Evolutionary conservation across 139 green algal genomes (phyloP).

Genomic region (Chlamydomonas sp.): DNA sequence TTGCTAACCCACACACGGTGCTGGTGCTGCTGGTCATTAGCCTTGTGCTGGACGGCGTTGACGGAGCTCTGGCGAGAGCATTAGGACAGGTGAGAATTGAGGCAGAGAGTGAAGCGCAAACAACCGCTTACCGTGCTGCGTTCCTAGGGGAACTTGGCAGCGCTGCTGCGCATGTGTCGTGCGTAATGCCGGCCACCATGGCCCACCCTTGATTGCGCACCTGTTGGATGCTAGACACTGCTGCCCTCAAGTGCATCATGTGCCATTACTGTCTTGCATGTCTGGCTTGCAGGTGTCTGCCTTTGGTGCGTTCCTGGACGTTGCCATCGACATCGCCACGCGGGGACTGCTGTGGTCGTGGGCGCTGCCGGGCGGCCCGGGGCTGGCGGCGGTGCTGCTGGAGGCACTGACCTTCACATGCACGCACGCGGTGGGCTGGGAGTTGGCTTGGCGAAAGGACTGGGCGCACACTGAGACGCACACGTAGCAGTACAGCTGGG

Average conservation of each 20-base stretch:
- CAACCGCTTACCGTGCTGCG: too few species aligned
- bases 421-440: conserved; percentile 47
- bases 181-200: too few species aligned
- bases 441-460: neutral
- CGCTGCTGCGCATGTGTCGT: too few species aligned
- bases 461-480: too few species aligned
- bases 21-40: neutral
- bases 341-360: conserved; percentile 59
- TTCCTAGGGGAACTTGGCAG: too few species aligned
- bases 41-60: neutral
- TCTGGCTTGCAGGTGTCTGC: conserved; percentile 37
- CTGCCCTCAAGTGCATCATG: too few species aligned
- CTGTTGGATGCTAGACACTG: too few species aligned
- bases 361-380: conserved; percentile 20
- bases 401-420: conserved; percentile 59
- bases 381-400: conserved; percentile 34
- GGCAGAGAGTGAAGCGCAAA: too few species aligned
- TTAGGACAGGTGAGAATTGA: too few species aligned
- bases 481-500: too few species aligned
- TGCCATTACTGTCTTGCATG: too few species aligned
- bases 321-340: conserved; percentile 55
- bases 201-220: too few species aligned
- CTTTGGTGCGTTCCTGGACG: conserved; percentile 70
- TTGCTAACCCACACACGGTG: neutral
- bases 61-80: neutral